Percentiles rank a stretch among this genome's conserved stretches.
phyloP scores from a whole-genome alignment of 1,284 basidiomycete genomes.

The Papiliotrema terrestris region DNA sequence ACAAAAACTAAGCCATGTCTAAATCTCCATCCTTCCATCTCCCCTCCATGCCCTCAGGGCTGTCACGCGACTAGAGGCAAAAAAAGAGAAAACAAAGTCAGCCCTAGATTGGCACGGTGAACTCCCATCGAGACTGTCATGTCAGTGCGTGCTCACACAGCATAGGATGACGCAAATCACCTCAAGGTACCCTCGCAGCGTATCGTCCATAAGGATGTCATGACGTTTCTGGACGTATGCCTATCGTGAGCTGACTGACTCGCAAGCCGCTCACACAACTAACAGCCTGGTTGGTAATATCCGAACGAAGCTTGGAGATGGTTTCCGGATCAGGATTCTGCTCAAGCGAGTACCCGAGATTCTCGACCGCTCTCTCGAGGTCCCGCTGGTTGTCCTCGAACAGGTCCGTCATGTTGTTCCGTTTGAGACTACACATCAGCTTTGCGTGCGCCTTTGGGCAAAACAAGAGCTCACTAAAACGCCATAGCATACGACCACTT shows the following conservation, averaged over 20 bases:
- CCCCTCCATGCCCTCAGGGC: too few species aligned
- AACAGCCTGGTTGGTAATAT: constrained; percentile 91
- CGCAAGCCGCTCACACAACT: constrained; percentile 28
- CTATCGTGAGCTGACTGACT: constrained; percentile 43
- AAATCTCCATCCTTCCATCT: too few species aligned
- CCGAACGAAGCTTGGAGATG: constrained; percentile 77
- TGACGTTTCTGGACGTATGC: constrained; percentile 97
- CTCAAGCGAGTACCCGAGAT: constrained; percentile 87
- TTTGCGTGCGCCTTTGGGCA: background rate
- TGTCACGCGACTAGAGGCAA: too few species aligned
- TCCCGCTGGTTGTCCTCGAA: constrained; percentile 98
- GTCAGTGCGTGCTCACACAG: background rate
- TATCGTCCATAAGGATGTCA: constrained; percentile 91
- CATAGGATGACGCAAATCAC: constrained; percentile 53
- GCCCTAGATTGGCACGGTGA: constrained; percentile 4
- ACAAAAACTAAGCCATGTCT: too few species aligned
- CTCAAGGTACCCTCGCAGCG: constrained; percentile 83
- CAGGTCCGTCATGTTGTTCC: constrained; percentile 88
- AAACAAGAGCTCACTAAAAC: constrained; percentile 62
- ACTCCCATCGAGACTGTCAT: constrained; percentile 10
- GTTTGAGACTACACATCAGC: constrained; percentile 51
- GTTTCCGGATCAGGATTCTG: constrained; percentile 80
- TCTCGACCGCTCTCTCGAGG: constrained; percentile 90
- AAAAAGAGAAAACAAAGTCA: too few species aligned
- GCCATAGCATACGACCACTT: constrained; percentile 99